These are phyloP conservation scores for Wickerhamomyces sydowiorum DNA, from an alignment of 805 yeast species.

Conservation along the genomic window DNA sequence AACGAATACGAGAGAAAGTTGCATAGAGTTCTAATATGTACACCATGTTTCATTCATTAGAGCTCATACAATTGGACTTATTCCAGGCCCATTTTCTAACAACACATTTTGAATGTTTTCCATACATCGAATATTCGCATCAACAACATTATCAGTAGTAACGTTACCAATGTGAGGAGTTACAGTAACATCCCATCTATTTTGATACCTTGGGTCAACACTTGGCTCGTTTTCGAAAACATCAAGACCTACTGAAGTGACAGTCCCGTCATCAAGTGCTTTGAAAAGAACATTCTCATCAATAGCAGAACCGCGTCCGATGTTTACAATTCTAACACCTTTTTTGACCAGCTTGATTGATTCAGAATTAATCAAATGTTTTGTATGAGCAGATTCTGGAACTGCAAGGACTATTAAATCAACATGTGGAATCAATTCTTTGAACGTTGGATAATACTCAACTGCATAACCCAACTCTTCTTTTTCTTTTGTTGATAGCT, in stretches of 20 bases:
- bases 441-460: conserved; percentile 38
- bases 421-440: conserved; percentile 32
- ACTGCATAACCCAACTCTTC: conserved; percentile 40
- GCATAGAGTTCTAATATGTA: too few relatives aligned
- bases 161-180: conserved; percentile 74
- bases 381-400: conserved; percentile 57
- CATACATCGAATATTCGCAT: conserved; percentile 48
- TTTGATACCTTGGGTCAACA: conserved; percentile 42
- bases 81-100: conserved; percentile 30
- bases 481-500: conserved; percentile 27
- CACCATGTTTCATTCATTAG: too few relatives aligned
- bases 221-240: conserved; percentile 62
- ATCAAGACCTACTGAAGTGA: conserved; percentile 66
- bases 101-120: conserved; percentile 45
- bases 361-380: conserved; percentile 43
- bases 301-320: conserved; percentile 67
- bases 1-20: too few relatives aligned
- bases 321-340: conserved; percentile 60
- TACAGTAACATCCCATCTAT: conserved; percentile 57
- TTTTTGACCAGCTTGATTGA: conserved; percentile 41
- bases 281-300: conserved; percentile 56
- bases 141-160: conserved; percentile 48
- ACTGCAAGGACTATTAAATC: conserved; percentile 61
- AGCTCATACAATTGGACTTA: neutral
- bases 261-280: conserved; percentile 53